Evolutionary conservation across 345 rosid species (phyloP).

Genomic region (Bretschneidera sinensis): DNA sequence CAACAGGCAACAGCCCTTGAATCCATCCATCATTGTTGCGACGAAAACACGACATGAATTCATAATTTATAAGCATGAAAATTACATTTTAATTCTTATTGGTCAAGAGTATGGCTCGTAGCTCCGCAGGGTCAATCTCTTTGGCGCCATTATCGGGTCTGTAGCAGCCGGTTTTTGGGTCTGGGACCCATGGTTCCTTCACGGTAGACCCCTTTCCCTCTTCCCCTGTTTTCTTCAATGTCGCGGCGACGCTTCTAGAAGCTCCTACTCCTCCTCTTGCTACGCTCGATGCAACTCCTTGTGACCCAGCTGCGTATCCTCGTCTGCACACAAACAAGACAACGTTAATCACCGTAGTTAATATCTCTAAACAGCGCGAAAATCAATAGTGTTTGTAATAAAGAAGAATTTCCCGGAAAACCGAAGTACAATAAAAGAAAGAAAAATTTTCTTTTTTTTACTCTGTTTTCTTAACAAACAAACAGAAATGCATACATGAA

Average conservation of each 20-base stretch:
- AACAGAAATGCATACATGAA: not conserved
- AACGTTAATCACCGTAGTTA: no score
- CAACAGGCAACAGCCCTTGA: no score
- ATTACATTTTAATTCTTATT: constrained; percentile 39
- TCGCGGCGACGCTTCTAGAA: constrained; percentile 19
- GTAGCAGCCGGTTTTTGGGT: constrained; percentile 82
- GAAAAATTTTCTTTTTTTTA: not conserved
- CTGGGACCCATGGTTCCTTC: constrained; percentile 73
- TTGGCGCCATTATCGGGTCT: constrained; percentile 61
- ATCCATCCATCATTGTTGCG: not conserved
- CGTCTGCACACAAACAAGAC: constrained; percentile 17
- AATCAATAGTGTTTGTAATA: no score
- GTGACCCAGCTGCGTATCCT: constrained; percentile 28
- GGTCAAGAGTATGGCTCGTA: constrained; percentile 62
- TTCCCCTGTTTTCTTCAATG: constrained; percentile 45
- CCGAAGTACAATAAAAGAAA: not conserved
- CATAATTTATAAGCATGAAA: no score
- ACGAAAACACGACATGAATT: not conserved
- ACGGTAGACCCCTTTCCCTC: constrained; percentile 37
- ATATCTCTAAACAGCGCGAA: no score
- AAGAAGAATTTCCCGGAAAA: no score
- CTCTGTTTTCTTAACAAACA: no score
- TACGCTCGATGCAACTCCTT: constrained; percentile 21
- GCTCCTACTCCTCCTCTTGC: constrained; percentile 18
- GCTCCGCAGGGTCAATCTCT: constrained; percentile 66